These are phyloP conservation scores for Gamarada debralockiae DNA, from an alignment of 495 filamentous ascomycete species.

Conservation along the genomic window DNA sequence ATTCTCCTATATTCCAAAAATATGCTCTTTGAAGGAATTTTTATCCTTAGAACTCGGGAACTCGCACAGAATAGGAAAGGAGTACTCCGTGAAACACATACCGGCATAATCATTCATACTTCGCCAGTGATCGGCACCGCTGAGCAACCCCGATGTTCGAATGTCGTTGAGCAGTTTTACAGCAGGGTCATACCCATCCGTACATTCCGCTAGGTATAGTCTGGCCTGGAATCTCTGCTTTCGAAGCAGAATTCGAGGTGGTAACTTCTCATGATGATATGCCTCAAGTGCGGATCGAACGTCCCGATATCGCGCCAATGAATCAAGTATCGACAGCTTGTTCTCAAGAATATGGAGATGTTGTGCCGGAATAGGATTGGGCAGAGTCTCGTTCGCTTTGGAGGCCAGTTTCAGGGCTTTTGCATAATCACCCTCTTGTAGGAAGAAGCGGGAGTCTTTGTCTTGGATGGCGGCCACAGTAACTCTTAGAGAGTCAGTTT, in stretches of 20 bases:
- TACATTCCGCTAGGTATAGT: constrained; percentile 7
- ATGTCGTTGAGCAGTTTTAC: background rate
- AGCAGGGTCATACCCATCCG: constrained; percentile 8
- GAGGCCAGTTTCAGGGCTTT: constrained; percentile 9
- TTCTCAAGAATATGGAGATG: constrained; percentile 4
- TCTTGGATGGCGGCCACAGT: constrained; percentile 9
- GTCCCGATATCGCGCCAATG: constrained; percentile 8
- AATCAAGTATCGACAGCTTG: constrained; percentile 5
- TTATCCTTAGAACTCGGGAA: too few species aligned
- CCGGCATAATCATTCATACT: too few species aligned
- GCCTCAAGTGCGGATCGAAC: background rate
- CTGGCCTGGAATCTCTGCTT: constrained; percentile 15
- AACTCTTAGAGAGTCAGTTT: background rate
- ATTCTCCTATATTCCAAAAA: too few species aligned
- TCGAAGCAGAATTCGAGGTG: background rate
- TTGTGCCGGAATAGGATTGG: constrained; percentile 1
- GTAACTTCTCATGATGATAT: background rate
- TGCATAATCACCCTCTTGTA: constrained; percentile 3
- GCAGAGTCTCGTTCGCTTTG: constrained; percentile 1
- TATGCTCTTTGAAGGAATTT: too few species aligned
- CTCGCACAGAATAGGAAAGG: too few species aligned
- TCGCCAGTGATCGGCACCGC: too few species aligned
- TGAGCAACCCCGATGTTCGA: too few species aligned
- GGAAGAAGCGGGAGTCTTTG: constrained; percentile 9
- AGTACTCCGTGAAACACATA: too few species aligned